Base-by-base conservation (phyloP, 164 flowering plant genomes). In the Macadamia integrifolia region DNA sequence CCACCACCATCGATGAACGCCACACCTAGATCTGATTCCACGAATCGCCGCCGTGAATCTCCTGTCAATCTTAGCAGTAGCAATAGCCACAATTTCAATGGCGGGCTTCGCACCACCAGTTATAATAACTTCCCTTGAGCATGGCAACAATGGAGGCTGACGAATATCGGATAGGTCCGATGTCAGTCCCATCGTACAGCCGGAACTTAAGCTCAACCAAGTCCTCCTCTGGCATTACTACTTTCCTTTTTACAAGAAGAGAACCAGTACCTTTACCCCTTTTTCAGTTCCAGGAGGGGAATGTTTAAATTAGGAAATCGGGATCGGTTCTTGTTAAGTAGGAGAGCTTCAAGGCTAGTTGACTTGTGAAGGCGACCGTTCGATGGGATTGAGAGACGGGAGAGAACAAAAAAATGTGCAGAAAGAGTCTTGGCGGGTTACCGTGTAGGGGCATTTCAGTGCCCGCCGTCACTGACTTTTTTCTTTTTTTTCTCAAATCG, bases 161-260 rank as follows among this genome's bases (percentile, higher is more conserved):
- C 12, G 86, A 82, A 67, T 82, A 84, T 60, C 80, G 84, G 64
- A 84, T 81, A 40, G 90, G 90, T 57, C 90, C 90, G 49, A 86
- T 81, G 62, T 86, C 90, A 1, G 90, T 70, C 71, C 90, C 90
- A 80, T 86, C 90, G 29, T 74, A 81, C 63, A 86, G 75, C 52
- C 90, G 71, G 69, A 86, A 86, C 71, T 81, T 86, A 10, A 86
- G 78, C 71, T 86, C 87, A 12, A 86, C 80, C 70, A 84, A 75
- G 66, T 86, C 90, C 68, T 82, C 89, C 60, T 82, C 87, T 69
- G 86, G 86, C 88, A 85, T 85, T 76, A 74, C 68, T 10, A 1
- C 67, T 44, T 31, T 9, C 43, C 63, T 69, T 17, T 11, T 31
- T 4, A 13, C 29, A 32, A 12, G 23, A 23, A 23, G 23, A 23